Base-by-base conservation (phyloP, 1,139 yeast species). In the Candida albicans region DNA sequence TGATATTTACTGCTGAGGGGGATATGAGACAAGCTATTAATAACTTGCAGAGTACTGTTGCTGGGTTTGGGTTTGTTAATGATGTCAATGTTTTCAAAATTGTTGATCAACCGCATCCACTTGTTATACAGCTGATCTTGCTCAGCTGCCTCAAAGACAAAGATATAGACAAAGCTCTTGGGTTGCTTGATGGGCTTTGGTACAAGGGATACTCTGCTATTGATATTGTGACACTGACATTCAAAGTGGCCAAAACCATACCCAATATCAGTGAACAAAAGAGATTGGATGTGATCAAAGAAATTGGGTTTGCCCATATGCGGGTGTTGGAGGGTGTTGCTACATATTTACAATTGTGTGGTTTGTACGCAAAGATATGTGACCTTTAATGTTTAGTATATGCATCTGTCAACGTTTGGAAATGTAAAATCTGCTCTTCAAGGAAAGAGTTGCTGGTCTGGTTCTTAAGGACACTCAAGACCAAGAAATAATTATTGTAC, bases 11-110 rank as follows among this genome's bases (percentile, higher is more conserved):
- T 0, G 95, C 97, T 0, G 99, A 93, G 62, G 99, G 99, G 45
- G 99, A 93, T 61, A 93, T 95, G 99, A 80, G 99, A 65, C 99
- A 93, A 63, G 99, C 99, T 0, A 79, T 95, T 41, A 95, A 95
- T 59, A 93, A 93, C 62, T 64, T 93, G 46, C 99, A 93, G 60
- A 84, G 96, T 60, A 90, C 98, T 0, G 95, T 84, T 26, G 90
- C 96, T 1, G 99, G 99, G 1, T 91, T 91, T 66, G 93, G 88
- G 1, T 77, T 87, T 51, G 97, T 93, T 12, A 87, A 83, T 57
- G 93, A 90, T 41, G 87, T 87, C 34, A 93, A 91, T 58, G 99
- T 93, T 15, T 93, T 90, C 71, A 89, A 87, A 61, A 88, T 93
- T 48, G 99, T 93, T 3, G 99, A 93, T 62, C 88, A 91, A 44